phyloP scores from a whole-genome alignment of 768 basidiomycete species.

The Peribolospora baueri region DNA sequence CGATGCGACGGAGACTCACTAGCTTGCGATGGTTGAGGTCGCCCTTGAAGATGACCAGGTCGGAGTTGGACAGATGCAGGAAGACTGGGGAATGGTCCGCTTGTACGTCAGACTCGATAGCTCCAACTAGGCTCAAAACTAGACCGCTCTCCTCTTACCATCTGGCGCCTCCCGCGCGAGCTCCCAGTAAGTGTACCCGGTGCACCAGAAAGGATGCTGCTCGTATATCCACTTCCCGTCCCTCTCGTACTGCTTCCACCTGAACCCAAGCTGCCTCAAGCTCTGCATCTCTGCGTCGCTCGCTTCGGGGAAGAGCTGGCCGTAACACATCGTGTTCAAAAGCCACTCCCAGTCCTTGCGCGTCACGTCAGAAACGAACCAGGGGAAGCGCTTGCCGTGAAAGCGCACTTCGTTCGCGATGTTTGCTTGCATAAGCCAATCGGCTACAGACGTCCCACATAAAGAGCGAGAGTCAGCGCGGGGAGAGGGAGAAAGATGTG shows the following conservation, averaged over 20 bases:
- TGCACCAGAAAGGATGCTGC: conserved; percentile 83
- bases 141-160: conserved; percentile 8
- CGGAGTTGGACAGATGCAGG: conserved; percentile 65
- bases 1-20: background rate
- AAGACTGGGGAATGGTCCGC: conserved; percentile 27
- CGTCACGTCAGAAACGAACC: conserved; percentile 81
- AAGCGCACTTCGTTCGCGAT: conserved; percentile 62
- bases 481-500: background rate
- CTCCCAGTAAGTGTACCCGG: conserved; percentile 60
- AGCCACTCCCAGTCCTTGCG: conserved; percentile 88
- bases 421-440: conserved; percentile 77
- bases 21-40: conserved; percentile 70
- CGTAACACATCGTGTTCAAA: conserved; percentile 63
- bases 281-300: conserved; percentile 58
- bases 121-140: background rate
- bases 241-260: conserved; percentile 90
- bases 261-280: conserved; percentile 45
- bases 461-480: background rate
- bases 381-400: conserved; percentile 86
- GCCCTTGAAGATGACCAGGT: conserved; percentile 82
- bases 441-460: conserved; percentile 29
- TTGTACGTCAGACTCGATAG: no score
- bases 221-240: conserved; percentile 88
- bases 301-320: conserved; percentile 69
- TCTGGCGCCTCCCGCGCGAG: conserved; percentile 45